Conservation (phyloP, 768 basidiomycete species). For the Hericium coralloides region DNA sequence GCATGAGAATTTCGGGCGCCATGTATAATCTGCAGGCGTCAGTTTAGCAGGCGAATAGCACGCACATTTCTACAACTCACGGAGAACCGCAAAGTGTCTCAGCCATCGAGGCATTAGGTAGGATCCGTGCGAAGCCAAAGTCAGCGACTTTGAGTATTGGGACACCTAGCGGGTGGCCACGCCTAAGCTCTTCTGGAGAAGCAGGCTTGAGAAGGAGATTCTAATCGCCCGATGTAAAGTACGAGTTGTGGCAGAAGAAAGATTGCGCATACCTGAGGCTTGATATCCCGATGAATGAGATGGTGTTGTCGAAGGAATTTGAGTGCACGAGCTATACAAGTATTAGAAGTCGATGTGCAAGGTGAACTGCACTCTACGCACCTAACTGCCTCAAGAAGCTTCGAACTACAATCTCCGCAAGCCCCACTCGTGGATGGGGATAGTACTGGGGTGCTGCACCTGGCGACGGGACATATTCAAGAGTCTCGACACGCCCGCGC, state of each 20-base stretch:
- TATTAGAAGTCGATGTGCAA: background rate
- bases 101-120: slow-evolving; percentile 90
- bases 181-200: slow-evolving; percentile 64
- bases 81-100: slow-evolving; percentile 98
- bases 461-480: slow-evolving; percentile 70
- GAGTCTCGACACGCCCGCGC: slow-evolving; percentile 83
- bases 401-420: slow-evolving; percentile 84
- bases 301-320: slow-evolving; percentile 85
- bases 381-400: slow-evolving; percentile 90
- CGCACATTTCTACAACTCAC: slow-evolving; percentile 32
- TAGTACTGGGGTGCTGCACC: slow-evolving; percentile 74
- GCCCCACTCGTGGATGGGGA: slow-evolving; percentile 81
- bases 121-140: slow-evolving; percentile 92
- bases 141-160: slow-evolving; percentile 96
- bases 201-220: slow-evolving; percentile 88
- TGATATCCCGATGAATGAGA: slow-evolving; percentile 94
- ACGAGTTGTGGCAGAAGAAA: background rate
- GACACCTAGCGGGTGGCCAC: slow-evolving; percentile 86
- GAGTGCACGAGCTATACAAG: slow-evolving; percentile 73
- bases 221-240: slow-evolving; percentile 14
- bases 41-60: no score
- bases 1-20: slow-evolving; percentile 96
- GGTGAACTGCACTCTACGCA: slow-evolving; percentile 23
- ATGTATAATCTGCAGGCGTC: slow-evolving; percentile 69
- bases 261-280: slow-evolving; percentile 51